Conservation (phyloP, 2,329 filamentous ascomycete species). For the Colletotrichum destructivum region DNA sequence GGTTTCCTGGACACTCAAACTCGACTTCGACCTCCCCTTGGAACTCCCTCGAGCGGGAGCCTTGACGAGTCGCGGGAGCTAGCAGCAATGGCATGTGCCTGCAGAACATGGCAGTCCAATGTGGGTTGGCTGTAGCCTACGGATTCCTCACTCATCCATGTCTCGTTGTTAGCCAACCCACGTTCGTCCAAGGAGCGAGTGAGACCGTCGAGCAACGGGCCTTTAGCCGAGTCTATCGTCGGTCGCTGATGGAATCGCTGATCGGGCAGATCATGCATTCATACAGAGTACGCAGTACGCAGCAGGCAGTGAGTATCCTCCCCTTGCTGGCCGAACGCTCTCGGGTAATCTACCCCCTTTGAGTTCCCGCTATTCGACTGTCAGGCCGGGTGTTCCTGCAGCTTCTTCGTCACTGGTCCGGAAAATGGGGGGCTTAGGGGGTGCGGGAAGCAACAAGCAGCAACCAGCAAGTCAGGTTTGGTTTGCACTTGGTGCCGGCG, state of each 20-base stretch:
- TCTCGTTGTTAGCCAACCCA: conserved; percentile 18
- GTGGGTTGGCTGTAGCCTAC: conserved; percentile 2
- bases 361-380: neutral
- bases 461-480: neutral
- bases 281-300: neutral
- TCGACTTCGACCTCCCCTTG: neutral
- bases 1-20: conserved; percentile 6
- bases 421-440: conserved; percentile 6
- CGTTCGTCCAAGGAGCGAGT: neutral
- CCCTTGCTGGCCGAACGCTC: neutral
- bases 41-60: neutral
- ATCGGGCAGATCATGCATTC: conserved; percentile 25
- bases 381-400: conserved; percentile 37
- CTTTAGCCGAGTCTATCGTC: conserved; percentile 27
- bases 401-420: conserved; percentile 33
- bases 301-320: conserved; percentile 9
- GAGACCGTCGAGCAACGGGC: conserved; percentile 20
- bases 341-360: neutral
- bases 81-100: neutral
- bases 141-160: neutral
- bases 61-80: conserved; percentile 2
- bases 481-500: neutral
- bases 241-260: conserved; percentile 25
- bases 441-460: conserved; percentile 11
- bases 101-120: conserved; percentile 1